Evolutionary conservation across 305 asterid species (phyloP).

Genomic region (Solanum aculeatissimum): DNA sequence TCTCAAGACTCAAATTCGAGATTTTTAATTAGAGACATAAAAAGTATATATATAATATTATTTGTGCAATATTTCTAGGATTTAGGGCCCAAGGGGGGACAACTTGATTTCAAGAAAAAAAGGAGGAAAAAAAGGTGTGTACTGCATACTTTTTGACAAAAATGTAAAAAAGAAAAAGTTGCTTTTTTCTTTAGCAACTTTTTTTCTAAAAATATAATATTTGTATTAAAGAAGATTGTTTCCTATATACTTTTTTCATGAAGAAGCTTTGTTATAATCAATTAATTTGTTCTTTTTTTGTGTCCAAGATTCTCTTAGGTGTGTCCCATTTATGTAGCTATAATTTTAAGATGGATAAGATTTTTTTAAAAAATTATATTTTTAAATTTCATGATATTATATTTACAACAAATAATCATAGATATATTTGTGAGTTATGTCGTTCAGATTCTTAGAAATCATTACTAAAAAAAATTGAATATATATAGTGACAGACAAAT

Average conservation of each 20-base stretch:
- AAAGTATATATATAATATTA: neutral
- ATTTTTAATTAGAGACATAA: neutral
- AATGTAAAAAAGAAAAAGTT: neutral
- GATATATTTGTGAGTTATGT: neutral
- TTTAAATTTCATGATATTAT: no score
- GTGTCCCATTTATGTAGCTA: neutral
- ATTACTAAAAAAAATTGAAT: no score
- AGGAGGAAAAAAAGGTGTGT: slow-evolving; percentile 8
- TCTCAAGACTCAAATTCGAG: neutral
- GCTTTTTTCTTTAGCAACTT: slow-evolving; percentile 12
- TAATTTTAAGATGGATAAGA: neutral
- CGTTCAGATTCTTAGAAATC: neutral
- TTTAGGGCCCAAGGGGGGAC: neutral
- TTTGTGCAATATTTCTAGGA: neutral
- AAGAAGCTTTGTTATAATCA: neutral
- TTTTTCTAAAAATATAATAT: slow-evolving; percentile 6
- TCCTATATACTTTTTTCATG: neutral
- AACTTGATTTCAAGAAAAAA: slow-evolving; percentile 4
- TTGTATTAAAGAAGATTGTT: neutral
- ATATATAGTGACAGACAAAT: no score
- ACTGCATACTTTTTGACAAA: slow-evolving; percentile 3
- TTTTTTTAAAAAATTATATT: no score
- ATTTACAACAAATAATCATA: neutral
- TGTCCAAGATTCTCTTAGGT: neutral
- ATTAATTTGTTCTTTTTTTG: neutral